Evolutionary conservation across 1,284 basidiomycete genomes (phyloP).

Genomic region (Schizophyllum amplum): DNA sequence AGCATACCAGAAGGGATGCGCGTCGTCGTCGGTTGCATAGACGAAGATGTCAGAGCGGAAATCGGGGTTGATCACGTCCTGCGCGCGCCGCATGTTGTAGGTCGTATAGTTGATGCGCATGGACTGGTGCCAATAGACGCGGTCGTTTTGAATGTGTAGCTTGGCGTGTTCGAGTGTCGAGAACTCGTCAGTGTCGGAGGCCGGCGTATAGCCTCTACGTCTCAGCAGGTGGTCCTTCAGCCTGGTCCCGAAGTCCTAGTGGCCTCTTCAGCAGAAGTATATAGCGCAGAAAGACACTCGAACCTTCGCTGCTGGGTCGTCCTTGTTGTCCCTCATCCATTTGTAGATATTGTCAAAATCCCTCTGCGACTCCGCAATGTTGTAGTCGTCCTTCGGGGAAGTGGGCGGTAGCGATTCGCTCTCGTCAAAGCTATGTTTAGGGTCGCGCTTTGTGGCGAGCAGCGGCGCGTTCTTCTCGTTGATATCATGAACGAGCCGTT

Average conservation of each 20-base stretch:
- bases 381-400: too few species aligned
- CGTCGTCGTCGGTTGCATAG: background rate
- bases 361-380: too few species aligned
- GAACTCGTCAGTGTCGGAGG: slow-evolving; percentile 15
- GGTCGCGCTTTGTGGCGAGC: too few species aligned
- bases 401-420: too few species aligned
- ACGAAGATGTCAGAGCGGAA: slow-evolving; percentile 23
- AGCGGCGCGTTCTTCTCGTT: too few species aligned
- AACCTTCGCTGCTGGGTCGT: too few species aligned
- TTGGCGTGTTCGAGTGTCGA: background rate
- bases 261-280: background rate
- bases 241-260: slow-evolving; percentile 13
- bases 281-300: too few species aligned
- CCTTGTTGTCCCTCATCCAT: too few species aligned
- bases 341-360: too few species aligned
- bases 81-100: slow-evolving; percentile 17
- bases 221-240: slow-evolving; percentile 18
- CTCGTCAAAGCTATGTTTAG: too few species aligned
- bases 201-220: too few species aligned
- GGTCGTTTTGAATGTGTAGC: slow-evolving; percentile 9
- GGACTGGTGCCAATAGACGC: slow-evolving; percentile 15
- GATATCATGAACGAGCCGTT: too few species aligned
- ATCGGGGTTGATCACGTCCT: slow-evolving; percentile 27
- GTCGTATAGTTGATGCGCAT: slow-evolving; percentile 18
- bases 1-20: slow-evolving; percentile 28